Conservation (phyloP, 345 rosid genomes). For the Dovyalis caffra region DNA sequence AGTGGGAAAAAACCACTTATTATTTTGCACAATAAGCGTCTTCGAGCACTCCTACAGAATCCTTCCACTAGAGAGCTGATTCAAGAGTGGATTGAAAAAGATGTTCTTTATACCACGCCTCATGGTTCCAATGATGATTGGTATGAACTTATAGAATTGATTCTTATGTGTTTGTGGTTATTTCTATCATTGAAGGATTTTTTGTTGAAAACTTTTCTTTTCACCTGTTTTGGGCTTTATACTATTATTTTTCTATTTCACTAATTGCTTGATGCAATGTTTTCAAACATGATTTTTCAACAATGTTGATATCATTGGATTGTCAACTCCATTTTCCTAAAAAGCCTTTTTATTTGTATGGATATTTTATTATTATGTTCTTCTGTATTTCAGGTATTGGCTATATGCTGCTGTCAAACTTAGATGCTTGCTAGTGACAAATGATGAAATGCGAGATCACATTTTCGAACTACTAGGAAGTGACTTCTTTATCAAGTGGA, state of each 20-base stretch:
- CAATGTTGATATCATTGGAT: not conserved
- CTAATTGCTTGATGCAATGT: not conserved
- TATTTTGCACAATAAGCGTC: constrained; percentile 71
- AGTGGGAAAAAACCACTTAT: constrained; percentile 67
- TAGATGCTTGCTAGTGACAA: constrained; percentile 75
- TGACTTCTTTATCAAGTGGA: constrained; percentile 73
- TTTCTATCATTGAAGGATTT: not conserved
- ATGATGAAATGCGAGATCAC: constrained; percentile 97
- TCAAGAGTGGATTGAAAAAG: constrained; percentile 65
- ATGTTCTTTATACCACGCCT: constrained; percentile 68
- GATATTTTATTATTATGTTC: not conserved
- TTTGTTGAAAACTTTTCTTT: not conserved
- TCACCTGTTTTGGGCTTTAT: not conserved
- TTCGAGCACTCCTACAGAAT: constrained; percentile 53
- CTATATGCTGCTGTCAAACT: constrained; percentile 81
- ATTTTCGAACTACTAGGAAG: constrained; percentile 76
- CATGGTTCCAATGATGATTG: constrained; percentile 95
- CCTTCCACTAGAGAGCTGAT: constrained; percentile 49
- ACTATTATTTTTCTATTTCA: not conserved
- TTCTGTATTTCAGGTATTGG: constrained; percentile 64
- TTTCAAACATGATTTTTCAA: not conserved
- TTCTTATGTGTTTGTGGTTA: not conserved
- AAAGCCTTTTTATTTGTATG: not conserved
- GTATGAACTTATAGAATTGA: constrained; percentile 27
- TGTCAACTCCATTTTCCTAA: not conserved